Evolutionary conservation across 2,329 filamentous ascomycete genomes (phyloP).

Genomic region (Knufia fluminis): DNA sequence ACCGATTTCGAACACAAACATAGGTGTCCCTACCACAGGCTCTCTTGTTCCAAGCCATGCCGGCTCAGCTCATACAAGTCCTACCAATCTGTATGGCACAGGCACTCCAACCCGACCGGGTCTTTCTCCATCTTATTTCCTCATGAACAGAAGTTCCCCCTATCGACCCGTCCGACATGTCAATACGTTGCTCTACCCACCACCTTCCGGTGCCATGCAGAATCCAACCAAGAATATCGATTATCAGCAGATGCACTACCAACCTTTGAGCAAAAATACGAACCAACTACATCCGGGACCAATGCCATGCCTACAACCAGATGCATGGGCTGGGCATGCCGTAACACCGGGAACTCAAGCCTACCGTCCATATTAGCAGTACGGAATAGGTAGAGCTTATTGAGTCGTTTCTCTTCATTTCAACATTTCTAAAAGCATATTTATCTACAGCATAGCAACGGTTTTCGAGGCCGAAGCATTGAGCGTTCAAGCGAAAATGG

Average conservation of each 20-base stretch:
- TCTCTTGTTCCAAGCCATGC: slow-evolving; percentile 24
- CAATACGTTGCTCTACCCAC: slow-evolving; percentile 82
- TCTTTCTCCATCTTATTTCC: slow-evolving; percentile 77
- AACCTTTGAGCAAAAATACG: slow-evolving; percentile 61
- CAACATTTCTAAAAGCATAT: too few relatives aligned
- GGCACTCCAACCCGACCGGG: slow-evolving; percentile 53
- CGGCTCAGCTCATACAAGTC: slow-evolving; percentile 54
- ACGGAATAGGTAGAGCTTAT: background rate
- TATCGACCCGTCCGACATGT: slow-evolving; percentile 86
- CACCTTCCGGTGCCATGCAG: slow-evolving; percentile 69
- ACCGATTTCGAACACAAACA: background rate
- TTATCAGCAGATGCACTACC: slow-evolving; percentile 72
- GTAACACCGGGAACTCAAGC: slow-evolving; percentile 19
- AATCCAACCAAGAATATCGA: slow-evolving; percentile 57
- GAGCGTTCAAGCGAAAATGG: slow-evolving; percentile 10
- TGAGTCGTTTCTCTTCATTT: too few relatives aligned
- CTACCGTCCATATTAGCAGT: slow-evolving; percentile 14
- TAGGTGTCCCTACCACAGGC: slow-evolving; percentile 4
- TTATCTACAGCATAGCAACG: slow-evolving; percentile 15
- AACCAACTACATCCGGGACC: slow-evolving; percentile 59
- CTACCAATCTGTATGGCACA: slow-evolving; percentile 55
- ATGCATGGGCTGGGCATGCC: slow-evolving; percentile 28
- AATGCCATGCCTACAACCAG: slow-evolving; percentile 47
- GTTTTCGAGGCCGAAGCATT: background rate
- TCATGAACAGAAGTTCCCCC: slow-evolving; percentile 80